phyloP scores from a whole-genome alignment of 495 filamentous ascomycete genomes.

The Xylaria longipes region DNA sequence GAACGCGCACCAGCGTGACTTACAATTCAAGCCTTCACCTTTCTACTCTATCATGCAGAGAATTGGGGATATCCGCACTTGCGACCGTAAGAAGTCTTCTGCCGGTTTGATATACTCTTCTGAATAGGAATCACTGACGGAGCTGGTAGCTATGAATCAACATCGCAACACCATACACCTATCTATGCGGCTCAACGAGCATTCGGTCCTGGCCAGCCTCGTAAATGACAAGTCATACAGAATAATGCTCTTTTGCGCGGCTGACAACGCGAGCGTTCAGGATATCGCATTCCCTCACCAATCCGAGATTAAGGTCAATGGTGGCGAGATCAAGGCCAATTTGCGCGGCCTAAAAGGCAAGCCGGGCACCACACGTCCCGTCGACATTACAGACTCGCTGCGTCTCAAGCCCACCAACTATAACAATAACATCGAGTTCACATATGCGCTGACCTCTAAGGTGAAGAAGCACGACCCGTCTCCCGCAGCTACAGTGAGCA shows the following conservation, averaged over 20 bases:
- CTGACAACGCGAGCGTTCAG: conserved; percentile 60
- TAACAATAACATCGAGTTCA: conserved; percentile 78
- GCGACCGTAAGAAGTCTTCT: conserved; percentile 63
- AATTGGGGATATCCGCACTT: conserved; percentile 67
- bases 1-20: conserved; percentile 39
- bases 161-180: conserved; percentile 64
- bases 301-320: conserved; percentile 89
- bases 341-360: conserved; percentile 93
- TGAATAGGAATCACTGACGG: conserved; percentile 11
- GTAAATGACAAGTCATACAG: conserved; percentile 60
- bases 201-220: conserved; percentile 56
- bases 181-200: conserved; percentile 57
- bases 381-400: conserved; percentile 81
- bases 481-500: conserved; percentile 35
- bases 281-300: conserved; percentile 92
- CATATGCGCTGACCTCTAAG: conserved; percentile 91
- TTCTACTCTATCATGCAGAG: conserved; percentile 71
- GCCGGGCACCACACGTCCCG: conserved; percentile 89
- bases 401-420: conserved; percentile 70
- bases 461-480: conserved; percentile 45
- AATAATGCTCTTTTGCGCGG: conserved; percentile 84
- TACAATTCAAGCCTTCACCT: conserved; percentile 75
- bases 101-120: conserved; percentile 14
- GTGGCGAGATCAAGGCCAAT: conserved; percentile 85
- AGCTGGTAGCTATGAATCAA: conserved; percentile 57